These are phyloP conservation scores for Fusarium denticulatum DNA, from an alignment of 2,329 filamentous ascomycete species.

Conservation along the genomic window DNA sequence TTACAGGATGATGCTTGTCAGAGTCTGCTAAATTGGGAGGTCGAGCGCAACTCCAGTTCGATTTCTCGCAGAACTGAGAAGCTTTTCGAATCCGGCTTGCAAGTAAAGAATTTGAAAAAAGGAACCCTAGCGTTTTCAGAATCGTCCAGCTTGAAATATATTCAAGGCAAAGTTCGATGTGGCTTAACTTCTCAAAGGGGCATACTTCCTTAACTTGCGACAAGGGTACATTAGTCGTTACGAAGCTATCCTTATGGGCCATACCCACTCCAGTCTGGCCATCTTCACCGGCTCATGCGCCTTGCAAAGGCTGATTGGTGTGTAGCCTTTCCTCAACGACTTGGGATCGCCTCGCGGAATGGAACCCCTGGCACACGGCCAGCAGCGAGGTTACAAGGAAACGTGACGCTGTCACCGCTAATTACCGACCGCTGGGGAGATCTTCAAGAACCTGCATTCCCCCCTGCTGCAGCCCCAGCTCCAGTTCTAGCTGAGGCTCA, in stretches of 20 bases:
- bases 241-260: conserved; percentile 23
- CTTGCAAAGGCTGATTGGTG: conserved; percentile 38
- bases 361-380: conserved; percentile 18
- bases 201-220: conserved; percentile 34
- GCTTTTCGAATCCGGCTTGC: background rate
- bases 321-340: conserved; percentile 21
- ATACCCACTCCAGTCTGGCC: conserved; percentile 37
- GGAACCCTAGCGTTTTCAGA: conserved; percentile 1
- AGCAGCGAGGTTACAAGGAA: conserved; percentile 12
- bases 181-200: conserved; percentile 17
- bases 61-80: background rate
- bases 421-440: conserved; percentile 11
- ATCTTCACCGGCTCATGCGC: conserved; percentile 26
- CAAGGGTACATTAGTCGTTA: conserved; percentile 36
- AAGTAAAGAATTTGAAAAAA: conserved; percentile 2
- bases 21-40: background rate
- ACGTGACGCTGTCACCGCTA: conserved; percentile 17
- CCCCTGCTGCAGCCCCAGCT: conserved; percentile 4
- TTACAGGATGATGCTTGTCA: conserved; percentile 15
- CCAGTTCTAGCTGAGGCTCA: conserved; percentile 16
- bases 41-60: background rate
- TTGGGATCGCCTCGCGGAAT: conserved; percentile 33
- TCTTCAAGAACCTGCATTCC: conserved; percentile 20
- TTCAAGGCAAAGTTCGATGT: conserved; percentile 19
- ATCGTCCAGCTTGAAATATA: conserved; percentile 27